Base-by-base conservation (phyloP, 257 asterid genomes). In the Nicotiana sylvestris region DNA sequence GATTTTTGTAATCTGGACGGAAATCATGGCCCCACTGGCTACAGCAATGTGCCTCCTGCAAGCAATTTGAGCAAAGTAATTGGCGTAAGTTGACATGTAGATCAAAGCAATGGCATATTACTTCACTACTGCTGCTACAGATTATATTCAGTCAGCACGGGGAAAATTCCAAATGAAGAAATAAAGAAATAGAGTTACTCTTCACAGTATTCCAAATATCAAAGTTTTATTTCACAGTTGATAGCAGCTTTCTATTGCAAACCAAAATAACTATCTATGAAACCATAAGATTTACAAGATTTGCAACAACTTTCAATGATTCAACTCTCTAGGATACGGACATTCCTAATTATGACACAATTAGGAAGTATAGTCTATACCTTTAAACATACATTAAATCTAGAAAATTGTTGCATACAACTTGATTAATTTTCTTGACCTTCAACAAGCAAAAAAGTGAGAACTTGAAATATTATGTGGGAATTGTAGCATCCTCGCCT, bases 21-120 rank as follows among this genome's bases (percentile, higher is more conserved):
- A 96, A 96, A 90, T 96, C 99, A 89, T 94, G 99, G 65, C 99
- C 99, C 99, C 99, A 96, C 86, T 96, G 99, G 87, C 99, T 96
- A 90, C 99, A 96, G 85, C 99, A 96, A 92, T 96, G 99, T 82
- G 99, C 99, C 91, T 96, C 99, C 99, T 96, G 96, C 81, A 89
- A 81, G 43, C 39, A 74, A 49, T 74, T 74, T 46, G 27, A 49
- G 16, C 62, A 29, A 49, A 49, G 61, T 74, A 25, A 74, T 49
- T 74, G 62, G 62, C 62, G 6, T 1, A 70, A 70, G 60, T 12
- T 70, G 56, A 70, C 78, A 70, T 70, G 78, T 46, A 70, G 60
- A n/a, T 70, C 35, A 33, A 70, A 43, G 78, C 37, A 43, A 70
- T 43, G 60, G 37, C 37, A 21, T 43, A 70, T 21, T 33, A 43